Evolutionary conservation across 1,139 yeast species (phyloP).

Genomic region (Saccharomycopsis hybrid): DNA sequence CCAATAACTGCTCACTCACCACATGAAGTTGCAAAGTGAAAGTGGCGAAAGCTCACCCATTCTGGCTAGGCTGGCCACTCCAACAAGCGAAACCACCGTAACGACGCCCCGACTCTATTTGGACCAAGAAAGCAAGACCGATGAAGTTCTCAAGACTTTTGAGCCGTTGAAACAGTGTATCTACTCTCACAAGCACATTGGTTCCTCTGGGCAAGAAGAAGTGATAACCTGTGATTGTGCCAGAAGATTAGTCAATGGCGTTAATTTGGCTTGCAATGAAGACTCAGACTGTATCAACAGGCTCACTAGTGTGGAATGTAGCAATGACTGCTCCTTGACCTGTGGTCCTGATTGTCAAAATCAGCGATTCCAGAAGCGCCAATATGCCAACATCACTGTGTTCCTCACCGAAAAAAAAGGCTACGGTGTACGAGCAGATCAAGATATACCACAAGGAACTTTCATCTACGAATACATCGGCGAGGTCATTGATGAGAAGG

Average conservation of each 20-base stretch:
- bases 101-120: slow-evolving; percentile 12
- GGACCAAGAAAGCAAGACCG: slow-evolving; percentile 31
- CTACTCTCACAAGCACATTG: slow-evolving; percentile 54
- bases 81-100: no score
- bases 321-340: slow-evolving; percentile 51
- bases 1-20: no score
- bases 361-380: slow-evolving; percentile 74
- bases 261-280: slow-evolving; percentile 74
- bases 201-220: slow-evolving; percentile 64
- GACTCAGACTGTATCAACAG: slow-evolving; percentile 88
- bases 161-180: slow-evolving; percentile 49
- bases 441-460: slow-evolving; percentile 48
- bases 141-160: slow-evolving; percentile 41
- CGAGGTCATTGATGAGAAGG: slow-evolving; percentile 76
- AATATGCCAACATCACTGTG: slow-evolving; percentile 69
- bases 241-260: slow-evolving; percentile 31
- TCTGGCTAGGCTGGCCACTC: no score
- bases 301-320: slow-evolving; percentile 87
- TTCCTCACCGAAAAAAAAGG: slow-evolving; percentile 82
- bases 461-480: slow-evolving; percentile 92
- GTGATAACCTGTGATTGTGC: slow-evolving; percentile 87
- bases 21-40: no score
- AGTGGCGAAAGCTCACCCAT: no score
- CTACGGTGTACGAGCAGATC: slow-evolving; percentile 75
- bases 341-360: slow-evolving; percentile 82